These are phyloP conservation scores for Phycomyces nitens DNA, from an alignment of 192 early-diverging fungal genomes.

Conservation along the genomic window DNA sequence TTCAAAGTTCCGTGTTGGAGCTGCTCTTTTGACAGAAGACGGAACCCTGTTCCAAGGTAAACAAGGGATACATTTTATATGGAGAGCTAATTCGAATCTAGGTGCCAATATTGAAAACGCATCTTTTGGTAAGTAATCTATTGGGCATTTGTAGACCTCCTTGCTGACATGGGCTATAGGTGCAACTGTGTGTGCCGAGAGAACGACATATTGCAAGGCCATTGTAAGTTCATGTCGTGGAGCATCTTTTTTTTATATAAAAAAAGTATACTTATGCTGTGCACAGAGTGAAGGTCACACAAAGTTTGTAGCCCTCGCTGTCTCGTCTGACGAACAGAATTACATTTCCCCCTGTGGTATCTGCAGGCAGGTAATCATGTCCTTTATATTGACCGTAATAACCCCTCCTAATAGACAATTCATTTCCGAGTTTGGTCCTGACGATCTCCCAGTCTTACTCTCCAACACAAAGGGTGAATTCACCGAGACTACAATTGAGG, in stretches of 20 bases:
- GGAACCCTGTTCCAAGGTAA: constrained; percentile 60
- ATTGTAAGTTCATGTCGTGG: constrained; percentile 54
- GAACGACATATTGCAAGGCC: constrained; percentile 86
- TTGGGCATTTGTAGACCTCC: background rate
- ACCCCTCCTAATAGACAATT: constrained; percentile 56
- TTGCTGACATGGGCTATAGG: constrained; percentile 24
- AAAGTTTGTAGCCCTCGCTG: constrained; percentile 71
- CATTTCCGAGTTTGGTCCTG: constrained; percentile 75
- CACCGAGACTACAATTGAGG: constrained; percentile 44
- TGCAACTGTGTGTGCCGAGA: constrained; percentile 87
- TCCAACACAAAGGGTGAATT: constrained; percentile 51
- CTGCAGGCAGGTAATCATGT: constrained; percentile 24
- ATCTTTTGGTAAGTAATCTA: constrained; percentile 69
- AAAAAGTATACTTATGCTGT: background rate
- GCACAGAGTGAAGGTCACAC: constrained; percentile 69
- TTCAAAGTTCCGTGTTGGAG: constrained; percentile 89
- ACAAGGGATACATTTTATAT: no score
- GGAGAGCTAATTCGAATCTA: background rate
- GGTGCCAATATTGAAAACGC: constrained; percentile 91
- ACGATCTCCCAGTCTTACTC: constrained; percentile 56
- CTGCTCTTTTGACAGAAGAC: constrained; percentile 67
- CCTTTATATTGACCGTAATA: background rate
- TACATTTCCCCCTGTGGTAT: constrained; percentile 45
- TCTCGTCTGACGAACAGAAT: constrained; percentile 65
- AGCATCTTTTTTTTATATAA: no score